Evolutionary conservation across 2,329 filamentous ascomycete genomes (phyloP).

Genomic region (Sporothrix inflata): DNA sequence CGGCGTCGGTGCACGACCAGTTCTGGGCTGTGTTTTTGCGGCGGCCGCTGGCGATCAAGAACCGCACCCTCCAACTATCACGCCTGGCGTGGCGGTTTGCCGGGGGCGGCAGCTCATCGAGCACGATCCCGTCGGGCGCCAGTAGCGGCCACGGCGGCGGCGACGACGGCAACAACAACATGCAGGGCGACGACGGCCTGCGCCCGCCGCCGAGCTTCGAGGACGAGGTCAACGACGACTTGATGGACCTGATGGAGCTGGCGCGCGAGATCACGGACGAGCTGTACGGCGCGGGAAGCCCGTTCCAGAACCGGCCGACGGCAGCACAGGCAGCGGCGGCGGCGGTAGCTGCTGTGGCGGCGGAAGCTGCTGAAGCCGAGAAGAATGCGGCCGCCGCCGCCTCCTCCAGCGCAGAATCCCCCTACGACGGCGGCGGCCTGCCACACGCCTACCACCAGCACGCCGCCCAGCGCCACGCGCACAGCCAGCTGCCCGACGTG

Average conservation of each 20-base stretch:
- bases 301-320: neutral
- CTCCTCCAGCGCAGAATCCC: neutral
- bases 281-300: slow-evolving; percentile 23
- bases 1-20: slow-evolving; percentile 31
- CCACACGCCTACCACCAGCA: slow-evolving; percentile 21
- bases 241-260: slow-evolving; percentile 30
- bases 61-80: slow-evolving; percentile 24
- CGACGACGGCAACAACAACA: neutral
- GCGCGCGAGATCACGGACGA: slow-evolving; percentile 28
- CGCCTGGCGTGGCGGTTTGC: slow-evolving; percentile 27
- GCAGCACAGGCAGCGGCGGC: neutral
- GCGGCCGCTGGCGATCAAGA: slow-evolving; percentile 29
- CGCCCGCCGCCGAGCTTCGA: slow-evolving; percentile 22
- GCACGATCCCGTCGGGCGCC: neutral
- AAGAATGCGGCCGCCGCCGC: neutral
- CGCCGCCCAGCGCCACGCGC: slow-evolving; percentile 15
- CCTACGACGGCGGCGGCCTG: slow-evolving; percentile 10
- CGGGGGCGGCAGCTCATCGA: neutral
- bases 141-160: neutral
- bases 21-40: slow-evolving; percentile 28
- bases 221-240: slow-evolving; percentile 28
- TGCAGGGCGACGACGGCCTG: neutral
- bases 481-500: slow-evolving; percentile 15
- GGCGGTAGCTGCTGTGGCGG: neutral
- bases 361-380: neutral